A percentile compares a stretch with the other conserved stretches of the same genome.
Evolutionary conservation across 306 rosid species (phyloP).

Genomic region (Cucumis cinereus): DNA sequence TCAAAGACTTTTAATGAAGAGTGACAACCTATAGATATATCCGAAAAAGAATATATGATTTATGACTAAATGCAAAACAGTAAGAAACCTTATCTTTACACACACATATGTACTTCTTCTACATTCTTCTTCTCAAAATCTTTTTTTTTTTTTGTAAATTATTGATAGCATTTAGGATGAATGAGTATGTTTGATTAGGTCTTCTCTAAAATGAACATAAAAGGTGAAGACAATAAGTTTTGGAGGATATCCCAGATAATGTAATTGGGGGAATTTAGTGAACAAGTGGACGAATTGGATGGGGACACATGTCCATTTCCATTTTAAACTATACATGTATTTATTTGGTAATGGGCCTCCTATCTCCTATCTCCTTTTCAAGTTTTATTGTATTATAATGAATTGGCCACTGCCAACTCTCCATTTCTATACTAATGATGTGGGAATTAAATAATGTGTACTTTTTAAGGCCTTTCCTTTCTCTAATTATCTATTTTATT

Average conservation of each 20-base stretch:
- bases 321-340: background rate
- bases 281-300: background rate
- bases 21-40: background rate
- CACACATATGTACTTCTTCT: background rate
- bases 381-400: background rate
- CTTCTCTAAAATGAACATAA: background rate
- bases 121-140: background rate
- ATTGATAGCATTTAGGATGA: background rate
- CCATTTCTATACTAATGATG: background rate
- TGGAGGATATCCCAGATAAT: background rate
- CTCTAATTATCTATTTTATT: background rate
- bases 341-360: background rate
- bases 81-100: background rate
- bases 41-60: too few species aligned
- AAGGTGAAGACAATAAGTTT: conserved; percentile 7
- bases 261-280: background rate
- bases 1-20: background rate
- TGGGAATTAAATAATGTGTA: background rate
- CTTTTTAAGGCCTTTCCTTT: background rate
- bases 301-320: background rate
- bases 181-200: background rate
- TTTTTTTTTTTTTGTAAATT: background rate
- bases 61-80: background rate
- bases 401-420: background rate
- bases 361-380: background rate